Evolutionary conservation across 495 filamentous ascomycete species (phyloP), one percentile per base, ranked within the genome.

Genomic region (Mytilinidion resinicola): DNA sequence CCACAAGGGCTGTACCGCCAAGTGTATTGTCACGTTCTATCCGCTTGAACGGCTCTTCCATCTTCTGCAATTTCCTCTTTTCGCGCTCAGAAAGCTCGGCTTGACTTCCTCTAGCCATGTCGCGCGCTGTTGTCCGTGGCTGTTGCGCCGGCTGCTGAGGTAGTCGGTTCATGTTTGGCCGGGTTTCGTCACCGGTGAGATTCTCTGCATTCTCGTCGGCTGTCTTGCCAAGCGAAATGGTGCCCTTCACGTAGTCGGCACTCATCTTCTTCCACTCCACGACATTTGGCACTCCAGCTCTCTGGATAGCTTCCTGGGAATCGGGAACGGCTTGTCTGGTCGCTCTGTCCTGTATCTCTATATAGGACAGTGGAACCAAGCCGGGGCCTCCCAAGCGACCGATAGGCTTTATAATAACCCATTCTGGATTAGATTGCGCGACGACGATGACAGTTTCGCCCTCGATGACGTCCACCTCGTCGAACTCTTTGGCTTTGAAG

Each of bases 221-320:
- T 6, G 25, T 30, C 67, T 91, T 92, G 60, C 93, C 93, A 33
- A 98, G 77, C 4, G 89, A 89, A 69, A 97, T 96, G 72, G 91
- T 96, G 72, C 90, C 96, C 69, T 97, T 96, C 79, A 97, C 97
- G 75, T 97, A 98, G 48, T 96, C 91, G 21, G 90, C 91, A 9
- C 92, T 92, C 90, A 96, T 96, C 76, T 93, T 95, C 80, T 98
- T 97, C 93, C 93, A 98, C 66, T 97, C 95, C 69, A 97, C 93
- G 12, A 98, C 95, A 69, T 87, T 87, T 15, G 95, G 93, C 39
- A 98, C 90, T 9, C 93, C 93, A 41, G 95, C 93, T 65, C 84
- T 81, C 59, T 82, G 83, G 52, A 98, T 89, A 8, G 95, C 91
- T 10, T 91, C 92, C 34, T 89, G 80, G 5, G 91, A 80, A 72